phyloP scores from a whole-genome alignment of 1,284 basidiomycete genomes.

The Coniferiporia weirii region DNA sequence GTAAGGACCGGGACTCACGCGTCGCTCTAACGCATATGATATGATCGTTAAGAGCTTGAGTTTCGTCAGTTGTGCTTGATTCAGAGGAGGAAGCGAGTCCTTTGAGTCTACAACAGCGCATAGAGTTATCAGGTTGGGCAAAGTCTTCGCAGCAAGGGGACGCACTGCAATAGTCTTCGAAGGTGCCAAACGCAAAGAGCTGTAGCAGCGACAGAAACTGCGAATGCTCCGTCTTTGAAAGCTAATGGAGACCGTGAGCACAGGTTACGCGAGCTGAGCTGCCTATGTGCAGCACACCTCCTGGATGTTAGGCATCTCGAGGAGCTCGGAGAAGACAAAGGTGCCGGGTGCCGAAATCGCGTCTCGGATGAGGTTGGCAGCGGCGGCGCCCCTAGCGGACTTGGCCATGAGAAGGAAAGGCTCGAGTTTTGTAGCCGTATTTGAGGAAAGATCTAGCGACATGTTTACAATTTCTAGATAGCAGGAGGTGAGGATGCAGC shows the following conservation, averaged over 20 bases:
- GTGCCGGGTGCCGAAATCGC: conserved; percentile 85
- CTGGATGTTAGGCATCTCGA: conserved; percentile 77
- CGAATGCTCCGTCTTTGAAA: conserved; percentile 55
- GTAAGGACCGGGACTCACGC: conserved; percentile 45
- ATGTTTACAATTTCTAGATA: not conserved
- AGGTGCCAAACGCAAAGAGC: conserved; percentile 87
- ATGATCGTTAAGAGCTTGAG: conserved; percentile 91
- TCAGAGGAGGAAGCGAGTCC: conserved; percentile 62
- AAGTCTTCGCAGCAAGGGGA: not conserved
- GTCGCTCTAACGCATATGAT: conserved; percentile 64
- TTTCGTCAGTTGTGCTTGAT: conserved; percentile 71
- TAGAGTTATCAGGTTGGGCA: not conserved
- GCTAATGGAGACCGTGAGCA: conserved; percentile 35
- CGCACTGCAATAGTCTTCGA: conserved; percentile 65
- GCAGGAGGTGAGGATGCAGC: not conserved
- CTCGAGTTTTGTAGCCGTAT: conserved; percentile 66
- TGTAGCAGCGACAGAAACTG: conserved; percentile 63
- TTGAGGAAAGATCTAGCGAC: conserved; percentile 47
- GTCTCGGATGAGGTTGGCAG: conserved; percentile 83
- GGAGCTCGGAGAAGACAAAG: conserved; percentile 85
- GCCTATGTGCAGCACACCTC: conserved; percentile 48
- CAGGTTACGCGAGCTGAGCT: too few relatives aligned
- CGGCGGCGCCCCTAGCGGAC: conserved; percentile 84
- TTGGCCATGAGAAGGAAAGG: conserved; percentile 88
- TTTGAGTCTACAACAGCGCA: conserved; percentile 48